phyloP scores from a whole-genome alignment of 352 stramenopile species.

The Phytophthora pseudosyringae region DNA sequence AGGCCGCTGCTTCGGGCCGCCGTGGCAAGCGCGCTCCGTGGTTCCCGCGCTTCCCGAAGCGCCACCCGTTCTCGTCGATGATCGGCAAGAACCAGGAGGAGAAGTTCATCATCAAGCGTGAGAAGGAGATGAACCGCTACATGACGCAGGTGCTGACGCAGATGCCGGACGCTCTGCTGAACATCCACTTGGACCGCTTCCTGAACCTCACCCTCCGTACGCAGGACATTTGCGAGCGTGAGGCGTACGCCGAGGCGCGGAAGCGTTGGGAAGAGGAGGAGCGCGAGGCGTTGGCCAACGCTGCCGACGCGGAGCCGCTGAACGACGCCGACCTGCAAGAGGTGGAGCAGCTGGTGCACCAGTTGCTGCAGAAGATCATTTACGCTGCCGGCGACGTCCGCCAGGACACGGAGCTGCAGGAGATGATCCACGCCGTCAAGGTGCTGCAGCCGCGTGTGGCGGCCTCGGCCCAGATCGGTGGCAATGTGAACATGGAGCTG shows the following conservation, averaged over 20 bases:
- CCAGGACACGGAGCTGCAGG: constrained; percentile 88
- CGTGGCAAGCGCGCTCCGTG: constrained; percentile 88
- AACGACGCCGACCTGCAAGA: constrained; percentile 90
- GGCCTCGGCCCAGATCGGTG: constrained; percentile 86
- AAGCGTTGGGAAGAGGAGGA: constrained; percentile 91
- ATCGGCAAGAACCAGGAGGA: constrained; percentile 93
- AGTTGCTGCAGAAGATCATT: constrained; percentile 90
- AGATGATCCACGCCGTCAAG: constrained; percentile 92
- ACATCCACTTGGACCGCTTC: constrained; percentile 91
- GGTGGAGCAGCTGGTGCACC: constrained; percentile 89
- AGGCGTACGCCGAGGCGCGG: constrained; percentile 86
- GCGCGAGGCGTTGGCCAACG: constrained; percentile 84
- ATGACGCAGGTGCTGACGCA: constrained; percentile 92
- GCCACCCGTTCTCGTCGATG: constrained; percentile 90
- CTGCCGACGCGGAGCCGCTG: constrained; percentile 83
- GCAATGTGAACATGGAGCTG: constrained; percentile 89
- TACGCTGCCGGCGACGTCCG: constrained; percentile 87
- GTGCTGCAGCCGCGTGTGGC: constrained; percentile 85
- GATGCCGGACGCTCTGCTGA: constrained; percentile 89
- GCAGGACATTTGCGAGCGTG: constrained; percentile 87
- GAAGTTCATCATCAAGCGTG: constrained; percentile 92
- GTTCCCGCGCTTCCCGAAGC: constrained; percentile 91
- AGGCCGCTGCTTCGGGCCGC: constrained; percentile 81
- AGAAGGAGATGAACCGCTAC: constrained; percentile 93
- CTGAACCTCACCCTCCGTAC: constrained; percentile 89